A percentile compares a stretch with the other conserved stretches of the same genome.
phyloP scores from a whole-genome alignment of 108 stramenopile genomes.

The Skeletonema marinoi region DNA sequence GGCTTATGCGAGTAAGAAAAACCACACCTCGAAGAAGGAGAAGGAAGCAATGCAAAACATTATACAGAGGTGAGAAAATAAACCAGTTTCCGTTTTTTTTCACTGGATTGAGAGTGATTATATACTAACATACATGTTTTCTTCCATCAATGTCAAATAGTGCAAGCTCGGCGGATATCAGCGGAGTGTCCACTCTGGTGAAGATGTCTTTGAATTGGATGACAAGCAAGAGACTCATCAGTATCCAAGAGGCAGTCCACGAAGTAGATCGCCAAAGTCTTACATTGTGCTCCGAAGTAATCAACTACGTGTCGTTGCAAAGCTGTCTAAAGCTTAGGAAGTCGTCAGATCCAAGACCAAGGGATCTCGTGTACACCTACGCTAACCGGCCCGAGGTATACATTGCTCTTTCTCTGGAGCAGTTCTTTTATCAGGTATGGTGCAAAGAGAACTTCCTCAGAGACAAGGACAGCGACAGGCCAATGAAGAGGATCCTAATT shows the following conservation, averaged over 20 bases:
- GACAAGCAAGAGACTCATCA: background rate
- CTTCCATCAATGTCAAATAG: too few relatives aligned
- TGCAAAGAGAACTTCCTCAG: background rate
- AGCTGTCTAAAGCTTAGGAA: background rate
- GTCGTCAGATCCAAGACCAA: background rate
- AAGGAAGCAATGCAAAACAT: background rate
- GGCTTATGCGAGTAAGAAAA: background rate
- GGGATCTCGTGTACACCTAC: background rate
- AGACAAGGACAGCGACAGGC: background rate
- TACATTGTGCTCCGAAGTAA: background rate
- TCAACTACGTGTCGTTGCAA: background rate
- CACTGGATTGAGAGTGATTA: too few relatives aligned
- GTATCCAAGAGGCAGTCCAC: constrained; percentile 4
- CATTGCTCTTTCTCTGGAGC: background rate
- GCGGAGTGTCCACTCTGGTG: too few relatives aligned
- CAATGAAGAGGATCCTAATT: too few relatives aligned
- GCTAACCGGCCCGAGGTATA: background rate
- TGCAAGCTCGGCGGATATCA: too few relatives aligned
- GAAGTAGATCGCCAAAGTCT: background rate
- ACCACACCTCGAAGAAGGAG: background rate
- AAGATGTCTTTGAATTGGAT: background rate
- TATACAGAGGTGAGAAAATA: background rate
- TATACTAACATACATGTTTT: too few relatives aligned
- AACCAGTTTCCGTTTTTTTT: too few relatives aligned
- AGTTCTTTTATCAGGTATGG: background rate